A percentile compares a stretch with the other conserved stretches of the same genome.
These are phyloP conservation scores for Sphaerulina populicola DNA, from an alignment of 2,329 filamentous ascomycete species.

Conservation along the genomic window DNA sequence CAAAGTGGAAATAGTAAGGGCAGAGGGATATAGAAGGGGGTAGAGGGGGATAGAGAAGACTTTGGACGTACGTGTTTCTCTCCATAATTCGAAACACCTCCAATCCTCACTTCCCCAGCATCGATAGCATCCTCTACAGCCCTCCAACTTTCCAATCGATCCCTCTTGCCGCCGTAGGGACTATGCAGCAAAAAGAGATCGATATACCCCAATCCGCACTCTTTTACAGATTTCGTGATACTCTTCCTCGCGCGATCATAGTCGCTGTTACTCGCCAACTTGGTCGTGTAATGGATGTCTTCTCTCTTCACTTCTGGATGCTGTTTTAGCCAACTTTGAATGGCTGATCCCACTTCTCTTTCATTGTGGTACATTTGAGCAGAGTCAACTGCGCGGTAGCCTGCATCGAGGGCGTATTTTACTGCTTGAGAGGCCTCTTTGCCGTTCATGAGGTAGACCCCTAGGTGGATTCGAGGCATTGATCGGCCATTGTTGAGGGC, in stretches of 20 bases:
- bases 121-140: conserved; percentile 68
- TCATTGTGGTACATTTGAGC: conserved; percentile 66
- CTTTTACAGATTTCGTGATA: conserved; percentile 57
- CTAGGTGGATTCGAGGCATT: conserved; percentile 66
- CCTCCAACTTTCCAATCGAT: conserved; percentile 63
- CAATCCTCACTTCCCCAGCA: conserved; percentile 61
- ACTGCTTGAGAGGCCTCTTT: conserved; percentile 53
- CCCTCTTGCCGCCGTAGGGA: conserved; percentile 63
- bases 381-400: conserved; percentile 48
- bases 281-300: conserved; percentile 73
- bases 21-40: neutral
- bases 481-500: conserved; percentile 55
- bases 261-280: conserved; percentile 58
- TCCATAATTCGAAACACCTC: conserved; percentile 72
- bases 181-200: conserved; percentile 74
- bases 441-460: conserved; percentile 63
- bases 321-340: conserved; percentile 34
- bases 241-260: conserved; percentile 61
- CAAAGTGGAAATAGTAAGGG: neutral
- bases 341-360: conserved; percentile 57
- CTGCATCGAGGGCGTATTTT: conserved; percentile 33
- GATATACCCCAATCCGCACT: conserved; percentile 62
- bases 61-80: conserved; percentile 55
- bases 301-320: conserved; percentile 48
- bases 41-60: no score